These are phyloP conservation scores for Phialophora verrucosa DNA, from an alignment of 2,329 filamentous ascomycete genomes.

Conservation along the genomic window DNA sequence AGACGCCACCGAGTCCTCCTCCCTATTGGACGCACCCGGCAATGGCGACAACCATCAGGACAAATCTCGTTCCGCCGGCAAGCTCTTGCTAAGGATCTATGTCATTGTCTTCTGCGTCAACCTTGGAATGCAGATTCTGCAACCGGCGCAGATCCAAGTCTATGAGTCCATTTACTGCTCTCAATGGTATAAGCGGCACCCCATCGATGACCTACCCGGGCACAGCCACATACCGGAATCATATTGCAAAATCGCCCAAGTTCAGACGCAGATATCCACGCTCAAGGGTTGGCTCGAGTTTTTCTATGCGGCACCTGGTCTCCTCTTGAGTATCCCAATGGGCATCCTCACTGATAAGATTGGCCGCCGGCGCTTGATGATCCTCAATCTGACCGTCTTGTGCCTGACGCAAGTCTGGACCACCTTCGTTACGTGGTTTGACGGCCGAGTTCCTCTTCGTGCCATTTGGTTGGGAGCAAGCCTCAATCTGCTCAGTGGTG, in stretches of 20 bases:
- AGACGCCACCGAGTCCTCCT: neutral
- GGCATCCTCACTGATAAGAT: conserved; percentile 56
- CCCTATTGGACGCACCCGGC: neutral
- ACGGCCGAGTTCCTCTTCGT: conserved; percentile 51
- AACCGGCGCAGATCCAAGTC: conserved; percentile 55
- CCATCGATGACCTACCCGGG: conserved; percentile 51
- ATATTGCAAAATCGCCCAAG: conserved; percentile 56
- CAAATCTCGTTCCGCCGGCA: neutral
- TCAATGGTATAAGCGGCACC: conserved; percentile 50
- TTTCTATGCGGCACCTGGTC: conserved; percentile 52
- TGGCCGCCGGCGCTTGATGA: conserved; percentile 53
- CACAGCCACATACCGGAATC: conserved; percentile 54
- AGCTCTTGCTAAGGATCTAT: conserved; percentile 42
- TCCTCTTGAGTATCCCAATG: conserved; percentile 56
- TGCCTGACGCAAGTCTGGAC: conserved; percentile 36
- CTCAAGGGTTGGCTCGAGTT: conserved; percentile 59
- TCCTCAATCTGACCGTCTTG: conserved; percentile 46
- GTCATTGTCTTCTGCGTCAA: conserved; percentile 52
- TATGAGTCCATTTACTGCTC: conserved; percentile 58
- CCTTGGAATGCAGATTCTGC: conserved; percentile 52
- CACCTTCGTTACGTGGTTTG: conserved; percentile 46
- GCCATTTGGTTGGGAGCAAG: conserved; percentile 56
- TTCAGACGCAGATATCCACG: conserved; percentile 57
- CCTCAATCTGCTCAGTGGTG: conserved; percentile 55
- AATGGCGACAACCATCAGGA: neutral